These are phyloP conservation scores for Rugosomyces carneus DNA, from an alignment of 1,284 basidiomycete species.

Conservation along the genomic window DNA sequence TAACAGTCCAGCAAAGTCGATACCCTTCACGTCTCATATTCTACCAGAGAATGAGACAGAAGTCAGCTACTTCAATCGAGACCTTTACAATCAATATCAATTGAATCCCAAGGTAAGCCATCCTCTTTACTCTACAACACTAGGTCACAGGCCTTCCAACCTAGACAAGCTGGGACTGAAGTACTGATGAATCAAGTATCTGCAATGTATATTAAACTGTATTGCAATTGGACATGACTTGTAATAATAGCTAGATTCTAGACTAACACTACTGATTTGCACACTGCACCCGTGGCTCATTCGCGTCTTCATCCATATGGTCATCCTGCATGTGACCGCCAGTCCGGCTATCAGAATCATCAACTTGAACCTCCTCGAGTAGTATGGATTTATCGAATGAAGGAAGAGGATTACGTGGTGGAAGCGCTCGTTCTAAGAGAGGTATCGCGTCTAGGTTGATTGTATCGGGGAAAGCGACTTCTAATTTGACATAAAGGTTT, in stretches of 20 bases:
- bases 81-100: conserved; percentile 77
- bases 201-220: conserved; percentile 26
- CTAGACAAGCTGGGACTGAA: conserved; percentile 44
- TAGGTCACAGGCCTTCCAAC: background rate
- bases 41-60: conserved; percentile 88
- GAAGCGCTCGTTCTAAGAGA: conserved; percentile 83
- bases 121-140: background rate
- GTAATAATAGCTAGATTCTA: conserved; percentile 18
- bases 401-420: conserved; percentile 68
- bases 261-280: conserved; percentile 60
- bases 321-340: conserved; percentile 53
- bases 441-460: conserved; percentile 69
- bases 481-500: conserved; percentile 87
- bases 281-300: conserved; percentile 77
- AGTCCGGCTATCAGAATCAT: conserved; percentile 79
- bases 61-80: conserved; percentile 82
- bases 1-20: conserved; percentile 30
- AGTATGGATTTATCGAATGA: conserved; percentile 64
- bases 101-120: conserved; percentile 64
- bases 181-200: too few species aligned
- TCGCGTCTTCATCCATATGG: conserved; percentile 85
- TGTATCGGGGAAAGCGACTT: conserved; percentile 85
- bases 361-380: conserved; percentile 84
- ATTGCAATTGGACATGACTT: conserved; percentile 20
- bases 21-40: conserved; percentile 2